A percentile compares a stretch with the other conserved stretches of the same genome.
phyloP scores from a whole-genome alignment of 2,329 filamentous ascomycete species.

The Penicillium sp. region DNA sequence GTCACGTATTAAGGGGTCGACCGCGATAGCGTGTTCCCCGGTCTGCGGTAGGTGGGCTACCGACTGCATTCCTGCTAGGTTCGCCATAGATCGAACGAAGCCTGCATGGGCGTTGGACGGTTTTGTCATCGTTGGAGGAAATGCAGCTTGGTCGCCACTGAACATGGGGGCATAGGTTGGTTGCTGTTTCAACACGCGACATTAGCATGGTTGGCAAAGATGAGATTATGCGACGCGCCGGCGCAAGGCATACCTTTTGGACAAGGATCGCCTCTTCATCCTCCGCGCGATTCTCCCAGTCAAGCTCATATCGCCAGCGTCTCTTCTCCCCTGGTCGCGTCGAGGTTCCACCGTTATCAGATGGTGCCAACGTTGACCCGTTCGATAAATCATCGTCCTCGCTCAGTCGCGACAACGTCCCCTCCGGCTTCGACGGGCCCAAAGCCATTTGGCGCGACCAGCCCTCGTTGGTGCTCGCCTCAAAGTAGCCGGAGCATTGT shows the following conservation, averaged over 20 bases:
- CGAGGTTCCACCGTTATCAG: constrained; percentile 38
- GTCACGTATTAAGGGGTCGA: constrained; percentile 76
- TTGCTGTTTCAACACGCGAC: constrained; percentile 24
- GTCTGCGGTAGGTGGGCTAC: constrained; percentile 51
- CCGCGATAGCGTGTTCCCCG: constrained; percentile 58
- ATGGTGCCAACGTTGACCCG: constrained; percentile 39
- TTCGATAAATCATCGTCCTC: constrained; percentile 37
- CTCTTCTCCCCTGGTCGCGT: constrained; percentile 50
- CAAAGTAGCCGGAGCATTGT: constrained; percentile 91
- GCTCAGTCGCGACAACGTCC: constrained; percentile 35
- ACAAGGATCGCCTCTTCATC: constrained; percentile 85
- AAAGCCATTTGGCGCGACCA: constrained; percentile 56
- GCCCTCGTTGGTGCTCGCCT: constrained; percentile 71
- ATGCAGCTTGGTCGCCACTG: constrained; percentile 48
- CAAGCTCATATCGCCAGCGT: constrained; percentile 85
- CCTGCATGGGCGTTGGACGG: constrained; percentile 60
- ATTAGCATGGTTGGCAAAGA: constrained; percentile 10
- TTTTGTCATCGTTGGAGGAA: constrained; percentile 60
- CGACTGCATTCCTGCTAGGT: constrained; percentile 60
- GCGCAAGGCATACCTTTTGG: constrained; percentile 62
- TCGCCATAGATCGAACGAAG: constrained; percentile 87
- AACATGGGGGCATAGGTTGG: constrained; percentile 54
- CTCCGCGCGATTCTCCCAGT: constrained; percentile 65
- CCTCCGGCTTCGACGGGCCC: constrained; percentile 49
- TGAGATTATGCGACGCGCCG: not conserved